phyloP scores from a whole-genome alignment of 768 basidiomycete species.

The Rossbeevera mucosa region DNA sequence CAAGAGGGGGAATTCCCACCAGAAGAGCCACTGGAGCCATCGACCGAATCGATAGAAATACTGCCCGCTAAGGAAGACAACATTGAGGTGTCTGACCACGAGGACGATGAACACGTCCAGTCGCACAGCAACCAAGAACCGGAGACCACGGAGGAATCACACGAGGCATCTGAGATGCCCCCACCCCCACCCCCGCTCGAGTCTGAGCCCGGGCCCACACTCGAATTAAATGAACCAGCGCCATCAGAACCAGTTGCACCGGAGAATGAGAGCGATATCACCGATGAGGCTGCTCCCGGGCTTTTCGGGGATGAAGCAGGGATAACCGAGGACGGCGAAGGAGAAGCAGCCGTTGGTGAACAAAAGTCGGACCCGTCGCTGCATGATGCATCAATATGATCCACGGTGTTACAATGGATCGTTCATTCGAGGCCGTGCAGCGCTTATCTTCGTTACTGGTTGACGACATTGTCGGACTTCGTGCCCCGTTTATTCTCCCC shows the following conservation, averaged over 20 bases:
- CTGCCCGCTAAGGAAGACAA: constrained; percentile 3
- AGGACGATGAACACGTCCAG: constrained; percentile 5
- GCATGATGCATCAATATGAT: not conserved
- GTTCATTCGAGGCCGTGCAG: not conserved
- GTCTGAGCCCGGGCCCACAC: constrained; percentile 7
- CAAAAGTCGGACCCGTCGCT: constrained; percentile 19
- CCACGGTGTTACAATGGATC: not conserved
- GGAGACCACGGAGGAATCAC: not conserved
- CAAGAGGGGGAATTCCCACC: constrained; percentile 3
- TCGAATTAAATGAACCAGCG: constrained; percentile 29
- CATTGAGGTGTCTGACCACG: not conserved
- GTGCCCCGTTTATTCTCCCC: constrained; percentile 19
- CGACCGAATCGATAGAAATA: constrained; percentile 3
- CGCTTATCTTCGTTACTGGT: constrained; percentile 4
- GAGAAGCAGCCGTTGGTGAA: constrained; percentile 11
- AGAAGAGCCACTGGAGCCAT: constrained; percentile 11
- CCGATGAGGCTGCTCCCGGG: constrained; percentile 25
- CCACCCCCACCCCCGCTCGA: not conserved
- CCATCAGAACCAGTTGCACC: constrained; percentile 31
- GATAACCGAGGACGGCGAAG: constrained; percentile 9
- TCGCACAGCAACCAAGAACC: constrained; percentile 1
- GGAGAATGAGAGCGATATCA: constrained; percentile 34
- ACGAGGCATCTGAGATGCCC: constrained; percentile 6
- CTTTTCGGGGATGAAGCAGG: constrained; percentile 19
- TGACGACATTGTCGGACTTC: constrained; percentile 14